phyloP scores from a whole-genome alignment of 2,329 filamentous ascomycete genomes.

The Aspergillus pseudoterreus region DNA sequence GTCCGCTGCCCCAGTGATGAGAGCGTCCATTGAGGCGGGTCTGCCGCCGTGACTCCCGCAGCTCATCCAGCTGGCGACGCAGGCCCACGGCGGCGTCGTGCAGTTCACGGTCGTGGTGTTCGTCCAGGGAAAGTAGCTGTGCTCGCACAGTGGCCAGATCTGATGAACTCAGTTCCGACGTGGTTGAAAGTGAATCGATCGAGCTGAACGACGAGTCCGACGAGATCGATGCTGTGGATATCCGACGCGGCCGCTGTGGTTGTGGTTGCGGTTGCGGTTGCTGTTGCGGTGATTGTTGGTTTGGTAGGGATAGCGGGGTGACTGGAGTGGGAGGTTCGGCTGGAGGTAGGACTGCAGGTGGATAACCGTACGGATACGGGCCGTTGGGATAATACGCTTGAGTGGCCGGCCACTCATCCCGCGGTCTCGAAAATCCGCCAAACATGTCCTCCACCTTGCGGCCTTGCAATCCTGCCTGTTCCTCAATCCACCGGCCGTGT shows the following conservation, averaged over 20 bases:
- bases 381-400: conserved; percentile 14
- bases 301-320: neutral
- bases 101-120: conserved; percentile 34
- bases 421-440: conserved; percentile 12
- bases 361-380: conserved; percentile 2
- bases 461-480: conserved; percentile 30
- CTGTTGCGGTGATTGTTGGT: neutral
- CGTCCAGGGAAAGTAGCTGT: conserved; percentile 31
- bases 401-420: neutral
- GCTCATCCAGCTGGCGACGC: conserved; percentile 29
- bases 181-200: conserved; percentile 35
- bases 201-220: conserved; percentile 35
- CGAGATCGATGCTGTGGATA: conserved; percentile 26
- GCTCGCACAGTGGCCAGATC: conserved; percentile 34
- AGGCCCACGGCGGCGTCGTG: conserved; percentile 35
- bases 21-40: conserved; percentile 20
- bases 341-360: neutral
- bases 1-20: conserved; percentile 15
- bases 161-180: conserved; percentile 32
- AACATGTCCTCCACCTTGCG: conserved; percentile 23
- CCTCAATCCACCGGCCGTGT: conserved; percentile 36
- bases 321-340: neutral
- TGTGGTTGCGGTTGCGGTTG: conserved; percentile 5
- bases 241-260: conserved; percentile 21
- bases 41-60: conserved; percentile 34